These are phyloP conservation scores for Begonia fuchsioides DNA, from an alignment of 306 rosid species.

Conservation along the genomic window DNA sequence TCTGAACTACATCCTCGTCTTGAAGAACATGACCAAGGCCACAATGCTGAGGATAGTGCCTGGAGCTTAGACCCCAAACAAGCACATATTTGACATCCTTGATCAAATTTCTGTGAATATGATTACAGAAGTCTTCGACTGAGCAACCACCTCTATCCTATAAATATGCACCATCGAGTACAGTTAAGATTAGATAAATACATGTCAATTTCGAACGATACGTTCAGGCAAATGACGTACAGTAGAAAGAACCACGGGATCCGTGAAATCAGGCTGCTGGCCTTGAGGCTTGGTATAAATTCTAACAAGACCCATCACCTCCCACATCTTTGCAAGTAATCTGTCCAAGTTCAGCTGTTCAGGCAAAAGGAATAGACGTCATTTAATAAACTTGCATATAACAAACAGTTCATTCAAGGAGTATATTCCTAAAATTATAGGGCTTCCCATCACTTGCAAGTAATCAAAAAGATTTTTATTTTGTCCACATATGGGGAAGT, in stretches of 20 bases:
- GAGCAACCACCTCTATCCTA: constrained; percentile 98
- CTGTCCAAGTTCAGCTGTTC: constrained; percentile 91
- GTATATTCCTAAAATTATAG: constrained; percentile 2
- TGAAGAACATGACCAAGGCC: constrained; percentile 65
- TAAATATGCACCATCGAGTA: constrained; percentile 9
- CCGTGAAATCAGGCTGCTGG: constrained; percentile 93
- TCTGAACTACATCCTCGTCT: constrained; percentile 94
- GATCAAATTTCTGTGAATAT: constrained; percentile 85
- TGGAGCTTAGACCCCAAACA: constrained; percentile 90
- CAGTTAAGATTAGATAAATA: neutral
- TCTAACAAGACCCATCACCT: constrained; percentile 96
- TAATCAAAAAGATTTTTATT: too few relatives aligned
- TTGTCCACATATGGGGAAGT: too few relatives aligned
- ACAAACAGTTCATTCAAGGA: neutral
- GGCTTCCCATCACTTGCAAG: neutral
- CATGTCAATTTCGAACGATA: too few relatives aligned
- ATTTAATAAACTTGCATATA: constrained; percentile 1
- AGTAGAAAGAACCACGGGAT: constrained; percentile 89
- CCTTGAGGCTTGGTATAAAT: constrained; percentile 98
- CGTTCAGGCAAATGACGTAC: constrained; percentile 31
- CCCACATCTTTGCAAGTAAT: constrained; percentile 95
- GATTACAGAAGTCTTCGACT: constrained; percentile 95
- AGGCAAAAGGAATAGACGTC: constrained; percentile 13
- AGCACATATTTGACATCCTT: constrained; percentile 96
- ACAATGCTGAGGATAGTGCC: constrained; percentile 97